Conservation (phyloP, 1,284 basidiomycete genomes). For the Leccinum fuscescens region DNA sequence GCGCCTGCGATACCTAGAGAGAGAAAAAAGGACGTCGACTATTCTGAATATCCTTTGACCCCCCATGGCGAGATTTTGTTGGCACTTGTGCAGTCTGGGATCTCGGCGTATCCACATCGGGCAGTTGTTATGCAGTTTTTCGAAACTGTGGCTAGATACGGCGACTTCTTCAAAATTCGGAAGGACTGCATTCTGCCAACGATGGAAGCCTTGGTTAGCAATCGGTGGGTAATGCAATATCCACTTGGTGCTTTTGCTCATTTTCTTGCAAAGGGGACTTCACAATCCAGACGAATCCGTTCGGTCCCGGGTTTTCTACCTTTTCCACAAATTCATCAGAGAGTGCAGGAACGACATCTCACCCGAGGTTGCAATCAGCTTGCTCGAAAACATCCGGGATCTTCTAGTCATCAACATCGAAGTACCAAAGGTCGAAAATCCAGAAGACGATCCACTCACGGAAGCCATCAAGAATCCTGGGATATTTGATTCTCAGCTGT, state of each 20-base stretch:
- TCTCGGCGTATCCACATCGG: conserved; percentile 83
- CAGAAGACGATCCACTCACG: conserved; percentile 66
- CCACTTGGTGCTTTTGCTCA: conserved; percentile 1
- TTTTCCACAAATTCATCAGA: conserved; percentile 92
- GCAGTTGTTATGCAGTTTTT: conserved; percentile 93
- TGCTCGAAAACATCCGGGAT: conserved; percentile 77
- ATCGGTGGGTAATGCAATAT: conserved; percentile 52
- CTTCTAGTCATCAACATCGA: conserved; percentile 64
- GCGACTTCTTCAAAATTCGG: conserved; percentile 94
- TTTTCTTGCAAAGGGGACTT: conserved; percentile 65
- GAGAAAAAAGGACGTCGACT: conserved; percentile 68
- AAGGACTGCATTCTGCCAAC: conserved; percentile 84
- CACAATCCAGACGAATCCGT: conserved; percentile 76
- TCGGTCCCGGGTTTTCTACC: conserved; percentile 84
- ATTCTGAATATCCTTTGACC: conserved; percentile 84
- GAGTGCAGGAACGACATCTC: conserved; percentile 83
- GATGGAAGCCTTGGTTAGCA: conserved; percentile 86
- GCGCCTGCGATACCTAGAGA: conserved; percentile 66
- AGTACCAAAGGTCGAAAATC: conserved; percentile 65
- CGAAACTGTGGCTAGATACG: conserved; percentile 89
- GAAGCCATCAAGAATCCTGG: conserved; percentile 79
- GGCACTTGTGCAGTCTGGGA: conserved; percentile 79
- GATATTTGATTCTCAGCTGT: conserved; percentile 89
- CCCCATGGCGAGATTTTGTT: conserved; percentile 89
- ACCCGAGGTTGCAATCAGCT: conserved; percentile 64